Percentiles rank a stretch among this genome's conserved stretches.
phyloP scores from a whole-genome alignment of 1,139 yeast genomes.

The Scheffersomyces lignicola region DNA sequence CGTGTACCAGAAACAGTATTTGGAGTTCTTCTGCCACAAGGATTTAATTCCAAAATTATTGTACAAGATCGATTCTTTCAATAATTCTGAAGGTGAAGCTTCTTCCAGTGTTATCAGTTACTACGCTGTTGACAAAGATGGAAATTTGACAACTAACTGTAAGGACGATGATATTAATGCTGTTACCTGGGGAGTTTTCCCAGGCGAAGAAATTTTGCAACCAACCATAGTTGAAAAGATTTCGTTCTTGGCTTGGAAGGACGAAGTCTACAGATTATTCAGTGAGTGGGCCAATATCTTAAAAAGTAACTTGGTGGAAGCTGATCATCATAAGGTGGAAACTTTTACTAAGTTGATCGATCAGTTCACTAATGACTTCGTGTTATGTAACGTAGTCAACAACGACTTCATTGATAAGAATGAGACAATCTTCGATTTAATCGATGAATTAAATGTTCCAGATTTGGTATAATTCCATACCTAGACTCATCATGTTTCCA shows the following conservation, averaged over 20 bases:
- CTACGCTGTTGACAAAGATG: slow-evolving; percentile 71
- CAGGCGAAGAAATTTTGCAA: slow-evolving; percentile 86
- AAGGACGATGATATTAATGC: slow-evolving; percentile 83
- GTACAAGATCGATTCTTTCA: slow-evolving; percentile 36
- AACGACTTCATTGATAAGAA: slow-evolving; percentile 68
- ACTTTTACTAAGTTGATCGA: slow-evolving; percentile 44
- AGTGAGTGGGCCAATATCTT: slow-evolving; percentile 74
- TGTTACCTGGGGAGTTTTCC: slow-evolving; percentile 95
- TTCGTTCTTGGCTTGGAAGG: slow-evolving; percentile 94
- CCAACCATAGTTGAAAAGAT: slow-evolving; percentile 92
- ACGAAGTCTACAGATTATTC: slow-evolving; percentile 84
- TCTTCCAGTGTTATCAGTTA: slow-evolving; percentile 57
- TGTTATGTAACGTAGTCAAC: slow-evolving; percentile 85
- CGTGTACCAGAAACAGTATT: slow-evolving; percentile 89
- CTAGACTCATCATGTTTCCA: slow-evolving; percentile 5
- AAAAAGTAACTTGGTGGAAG: slow-evolving; percentile 38
- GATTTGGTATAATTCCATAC: slow-evolving; percentile 12
- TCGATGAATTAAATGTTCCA: slow-evolving; percentile 26
- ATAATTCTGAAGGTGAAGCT: slow-evolving; percentile 40
- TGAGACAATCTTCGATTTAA: slow-evolving; percentile 46
- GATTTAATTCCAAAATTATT: slow-evolving; percentile 41
- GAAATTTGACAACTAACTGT: slow-evolving; percentile 64
- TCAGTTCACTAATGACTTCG: slow-evolving; percentile 57
- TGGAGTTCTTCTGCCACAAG: slow-evolving; percentile 79
- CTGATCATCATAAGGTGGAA: slow-evolving; percentile 26